Base-by-base conservation (phyloP, 495 filamentous ascomycete species). In the Hyaloscypha finlandica region DNA sequence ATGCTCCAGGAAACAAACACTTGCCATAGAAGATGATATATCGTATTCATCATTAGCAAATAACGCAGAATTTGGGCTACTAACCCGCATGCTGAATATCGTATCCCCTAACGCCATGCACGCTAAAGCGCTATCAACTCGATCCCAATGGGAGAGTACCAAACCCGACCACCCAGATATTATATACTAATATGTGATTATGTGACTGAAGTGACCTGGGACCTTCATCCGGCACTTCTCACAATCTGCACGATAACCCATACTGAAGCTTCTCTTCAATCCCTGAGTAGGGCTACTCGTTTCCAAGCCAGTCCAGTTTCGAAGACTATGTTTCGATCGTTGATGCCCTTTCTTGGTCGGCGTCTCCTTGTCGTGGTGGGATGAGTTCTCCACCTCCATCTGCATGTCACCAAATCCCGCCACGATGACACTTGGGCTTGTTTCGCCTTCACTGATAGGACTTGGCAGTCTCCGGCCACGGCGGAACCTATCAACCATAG, bases 161-260 rank as follows among this genome's bases (percentile, higher is more conserved):
- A 57, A 42, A 25, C 51, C 54, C 35, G 32, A 8, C 31, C 20
- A 29, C 19, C 48, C 59, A 9, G 12, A 4, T 30, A 45, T 37
- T 39, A 62, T 62, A 63, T 30, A 56, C 65, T 61, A 69, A 68
- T 68, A 70, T 11, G 70, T 71, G 56, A 92, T 85, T 56, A 94
- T 93, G 77, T 97, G 93, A 71, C 89, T 93, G 71, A 93, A 94
- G 76, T 97, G 93, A 0, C 93, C 92, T 0, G 92, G 92, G 33
- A 94, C 89, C 75, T 87, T 89, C 70, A 81, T 81, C 59, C 83
- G 84, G 75, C 93, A 97, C 78, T 94, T 94, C 62, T 93, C 91
- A 77, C 93, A 97, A 75, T 94, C 91, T 14, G 89, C 86, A 51
- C 92, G 82, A 77, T 90, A 95, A 22, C 93, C 93, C 88, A 97